phyloP scores from a whole-genome alignment of 495 filamentous ascomycete genomes.

The Neurospora sublineolata region DNA sequence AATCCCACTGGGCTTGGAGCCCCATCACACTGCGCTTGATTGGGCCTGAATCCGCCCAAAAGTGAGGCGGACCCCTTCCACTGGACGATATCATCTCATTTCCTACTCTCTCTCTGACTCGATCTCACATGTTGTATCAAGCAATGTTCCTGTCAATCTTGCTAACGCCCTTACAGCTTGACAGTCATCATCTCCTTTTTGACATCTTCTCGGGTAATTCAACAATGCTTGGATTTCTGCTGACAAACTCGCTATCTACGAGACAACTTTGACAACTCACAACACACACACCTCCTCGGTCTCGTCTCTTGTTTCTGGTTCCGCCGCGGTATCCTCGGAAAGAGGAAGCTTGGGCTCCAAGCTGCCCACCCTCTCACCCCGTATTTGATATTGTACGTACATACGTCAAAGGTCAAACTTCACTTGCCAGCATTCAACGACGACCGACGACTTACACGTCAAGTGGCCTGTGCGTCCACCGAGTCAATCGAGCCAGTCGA shows the following conservation, averaged over 20 bases:
- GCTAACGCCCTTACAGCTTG: not conserved
- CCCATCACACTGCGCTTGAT: slow-evolving; percentile 9
- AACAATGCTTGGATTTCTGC: not conserved
- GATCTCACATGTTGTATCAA: not conserved
- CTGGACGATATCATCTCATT: slow-evolving; percentile 4
- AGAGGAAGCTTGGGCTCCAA: not conserved
- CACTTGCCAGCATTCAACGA: not conserved
- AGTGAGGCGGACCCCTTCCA: slow-evolving; percentile 13
- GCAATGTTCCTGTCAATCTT: not conserved
- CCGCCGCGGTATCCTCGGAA: not conserved
- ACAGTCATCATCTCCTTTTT: not conserved
- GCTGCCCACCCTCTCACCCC: not conserved
- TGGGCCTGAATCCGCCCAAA: slow-evolving; percentile 6
- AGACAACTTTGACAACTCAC: not conserved
- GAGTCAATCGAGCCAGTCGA: not conserved
- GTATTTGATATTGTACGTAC: not conserved
- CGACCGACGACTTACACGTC: not conserved
- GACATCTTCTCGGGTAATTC: not conserved
- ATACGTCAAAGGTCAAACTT: not conserved
- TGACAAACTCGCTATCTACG: not conserved
- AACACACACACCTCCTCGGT: not conserved
- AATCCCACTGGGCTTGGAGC: slow-evolving; percentile 6
- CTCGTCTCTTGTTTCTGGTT: not conserved
- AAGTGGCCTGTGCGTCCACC: not conserved
- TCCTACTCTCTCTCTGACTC: not conserved